Evolutionary conservation across 306 rosid genomes (phyloP).

Genomic region (Dalbergia oliveri): DNA sequence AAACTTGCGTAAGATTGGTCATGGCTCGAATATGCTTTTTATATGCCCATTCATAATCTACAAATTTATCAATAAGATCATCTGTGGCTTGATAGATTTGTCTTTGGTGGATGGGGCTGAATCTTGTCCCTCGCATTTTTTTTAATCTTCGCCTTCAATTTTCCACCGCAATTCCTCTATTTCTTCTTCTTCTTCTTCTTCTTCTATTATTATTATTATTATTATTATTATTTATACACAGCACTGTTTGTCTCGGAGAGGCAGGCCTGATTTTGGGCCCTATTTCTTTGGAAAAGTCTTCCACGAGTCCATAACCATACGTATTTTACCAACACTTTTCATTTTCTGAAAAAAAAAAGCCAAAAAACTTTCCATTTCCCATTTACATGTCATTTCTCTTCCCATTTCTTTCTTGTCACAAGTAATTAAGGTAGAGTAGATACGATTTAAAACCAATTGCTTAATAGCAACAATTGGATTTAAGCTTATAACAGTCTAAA

Average conservation of each 20-base stretch:
- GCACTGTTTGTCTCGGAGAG: not conserved
- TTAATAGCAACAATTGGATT: not conserved
- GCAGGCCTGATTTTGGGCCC: not conserved
- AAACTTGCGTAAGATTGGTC: not conserved
- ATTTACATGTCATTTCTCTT: not conserved
- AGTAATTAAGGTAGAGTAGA: not conserved
- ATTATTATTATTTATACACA: too few species aligned
- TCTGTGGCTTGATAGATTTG: not conserved
- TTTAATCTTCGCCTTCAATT: not conserved
- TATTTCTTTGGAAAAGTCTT: not conserved
- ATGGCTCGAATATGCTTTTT: not conserved
- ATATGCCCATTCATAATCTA: not conserved
- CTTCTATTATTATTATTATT: too few species aligned
- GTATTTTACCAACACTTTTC: not conserved
- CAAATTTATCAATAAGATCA: not conserved
- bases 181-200: too few species aligned
- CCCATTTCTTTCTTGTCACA: not conserved
- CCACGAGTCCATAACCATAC: not conserved
- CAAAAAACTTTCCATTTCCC: not conserved
- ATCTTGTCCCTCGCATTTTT: not conserved
- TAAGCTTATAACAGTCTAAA: too few species aligned
- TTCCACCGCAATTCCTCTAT: not conserved
- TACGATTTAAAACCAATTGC: not conserved
- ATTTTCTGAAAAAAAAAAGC: too few species aligned
- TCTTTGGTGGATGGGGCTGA: not conserved